phyloP scores from a whole-genome alignment of 2,329 filamentous ascomycete genomes.

The Basipetospora chlamydospora region DNA sequence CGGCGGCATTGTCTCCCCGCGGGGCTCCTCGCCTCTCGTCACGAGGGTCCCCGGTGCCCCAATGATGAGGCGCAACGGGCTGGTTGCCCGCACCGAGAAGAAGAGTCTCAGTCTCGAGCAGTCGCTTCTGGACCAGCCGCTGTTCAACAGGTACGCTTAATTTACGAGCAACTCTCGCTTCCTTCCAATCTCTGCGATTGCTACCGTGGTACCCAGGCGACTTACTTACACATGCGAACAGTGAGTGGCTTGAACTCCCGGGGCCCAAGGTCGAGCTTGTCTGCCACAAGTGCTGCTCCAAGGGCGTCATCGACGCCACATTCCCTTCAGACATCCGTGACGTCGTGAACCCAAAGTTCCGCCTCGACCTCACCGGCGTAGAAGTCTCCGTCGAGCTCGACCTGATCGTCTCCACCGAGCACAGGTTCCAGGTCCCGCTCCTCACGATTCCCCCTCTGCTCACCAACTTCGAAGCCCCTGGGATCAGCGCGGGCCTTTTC shows the following conservation, averaged over 20 bases:
- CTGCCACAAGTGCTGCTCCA: conserved; percentile 6
- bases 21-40: neutral
- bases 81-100: conserved; percentile 3
- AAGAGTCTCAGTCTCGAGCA: conserved; percentile 3
- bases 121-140: conserved; percentile 3
- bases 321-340: conserved; percentile 4
- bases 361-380: conserved; percentile 3
- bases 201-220: neutral
- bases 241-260: no score
- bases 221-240: neutral
- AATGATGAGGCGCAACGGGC: conserved; percentile 6
- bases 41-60: conserved; percentile 3
- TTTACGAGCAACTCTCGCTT: no score
- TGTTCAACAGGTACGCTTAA: conserved; percentile 8
- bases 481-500: conserved; percentile 4
- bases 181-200: no score
- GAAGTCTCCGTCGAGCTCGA: conserved; percentile 4
- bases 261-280: conserved; percentile 3
- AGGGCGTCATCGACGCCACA: conserved; percentile 3
- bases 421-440: conserved; percentile 1
- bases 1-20: neutral
- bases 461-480: conserved; percentile 2
- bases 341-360: conserved; percentile 6
- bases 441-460: conserved; percentile 1
- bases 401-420: conserved; percentile 1